A percentile compares a stretch with the other conserved stretches of the same genome.
phyloP scores from a whole-genome alignment of 2,329 filamentous ascomycete species.

The Trichophyton schoenleinii region DNA sequence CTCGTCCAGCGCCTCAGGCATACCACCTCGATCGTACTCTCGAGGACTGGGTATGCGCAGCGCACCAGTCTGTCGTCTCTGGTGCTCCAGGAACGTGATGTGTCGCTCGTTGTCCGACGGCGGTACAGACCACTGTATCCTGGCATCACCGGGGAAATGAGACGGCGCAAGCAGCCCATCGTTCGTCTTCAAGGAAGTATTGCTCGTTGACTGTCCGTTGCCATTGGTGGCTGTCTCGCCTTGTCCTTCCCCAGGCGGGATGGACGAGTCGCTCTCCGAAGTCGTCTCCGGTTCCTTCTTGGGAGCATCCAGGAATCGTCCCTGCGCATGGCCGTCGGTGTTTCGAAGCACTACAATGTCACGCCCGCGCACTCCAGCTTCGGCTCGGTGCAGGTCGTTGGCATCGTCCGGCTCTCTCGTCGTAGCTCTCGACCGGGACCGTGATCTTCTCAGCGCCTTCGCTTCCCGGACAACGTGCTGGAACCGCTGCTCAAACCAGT shows the following conservation, averaged over 20 bases:
- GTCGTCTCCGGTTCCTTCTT: neutral
- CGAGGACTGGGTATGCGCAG: conserved; percentile 83
- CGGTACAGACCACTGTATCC: conserved; percentile 11
- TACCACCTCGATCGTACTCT: conserved; percentile 72
- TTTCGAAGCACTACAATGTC: conserved; percentile 29
- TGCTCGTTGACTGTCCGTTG: conserved; percentile 26
- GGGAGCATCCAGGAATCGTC: conserved; percentile 10
- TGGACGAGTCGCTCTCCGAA: conserved; percentile 7
- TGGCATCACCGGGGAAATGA: neutral
- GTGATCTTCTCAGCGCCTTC: conserved; percentile 49
- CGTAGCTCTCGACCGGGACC: conserved; percentile 39
- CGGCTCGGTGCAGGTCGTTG: conserved; percentile 28
- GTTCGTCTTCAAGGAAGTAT: conserved; percentile 24
- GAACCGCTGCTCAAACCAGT: conserved; percentile 97
- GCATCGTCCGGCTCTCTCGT: conserved; percentile 28
- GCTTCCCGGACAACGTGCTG: conserved; percentile 69
- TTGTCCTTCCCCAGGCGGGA: neutral
- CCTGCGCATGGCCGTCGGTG: conserved; percentile 20
- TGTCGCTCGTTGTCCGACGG: conserved; percentile 57
- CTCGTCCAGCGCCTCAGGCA: conserved; percentile 46
- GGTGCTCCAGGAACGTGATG: conserved; percentile 76
- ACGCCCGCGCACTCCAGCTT: conserved; percentile 27
- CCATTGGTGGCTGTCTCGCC: neutral
- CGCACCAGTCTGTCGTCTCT: conserved; percentile 61
- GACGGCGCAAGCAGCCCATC: neutral